These are phyloP conservation scores for Citrullus colocynthis DNA, from an alignment of 306 rosid genomes.

Conservation along the genomic window DNA sequence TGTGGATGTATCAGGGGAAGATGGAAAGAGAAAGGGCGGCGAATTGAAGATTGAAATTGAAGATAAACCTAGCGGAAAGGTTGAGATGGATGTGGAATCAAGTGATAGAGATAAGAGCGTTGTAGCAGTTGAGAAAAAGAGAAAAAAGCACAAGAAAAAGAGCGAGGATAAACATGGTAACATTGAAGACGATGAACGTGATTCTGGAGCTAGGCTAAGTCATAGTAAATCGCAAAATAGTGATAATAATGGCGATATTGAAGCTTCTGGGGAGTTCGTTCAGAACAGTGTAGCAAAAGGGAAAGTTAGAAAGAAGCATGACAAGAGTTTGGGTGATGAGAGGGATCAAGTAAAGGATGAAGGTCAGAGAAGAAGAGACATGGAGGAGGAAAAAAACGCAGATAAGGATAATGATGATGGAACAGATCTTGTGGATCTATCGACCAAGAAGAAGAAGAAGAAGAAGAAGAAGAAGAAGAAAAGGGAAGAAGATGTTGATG, in stretches of 20 bases:
- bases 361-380: background rate
- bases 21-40: background rate
- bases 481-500: background rate
- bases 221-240: background rate
- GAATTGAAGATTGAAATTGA: background rate
- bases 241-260: background rate
- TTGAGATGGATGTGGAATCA: background rate
- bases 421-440: background rate
- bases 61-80: background rate
- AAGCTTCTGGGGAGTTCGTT: background rate
- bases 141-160: constrained; percentile 8
- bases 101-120: background rate
- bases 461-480: background rate
- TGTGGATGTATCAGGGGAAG: background rate
- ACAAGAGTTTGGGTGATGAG: background rate
- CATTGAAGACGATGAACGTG: background rate
- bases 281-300: background rate
- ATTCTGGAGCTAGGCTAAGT: background rate
- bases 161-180: background rate
- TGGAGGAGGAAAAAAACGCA: background rate
- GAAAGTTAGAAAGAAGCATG: constrained; percentile 4
- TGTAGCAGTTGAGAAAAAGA: background rate
- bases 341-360: background rate
- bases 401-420: background rate
- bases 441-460: constrained; percentile 7